These are phyloP conservation scores for Ceratocystis albifundus DNA, from an alignment of 2,329 filamentous ascomycete species.

Conservation along the genomic window DNA sequence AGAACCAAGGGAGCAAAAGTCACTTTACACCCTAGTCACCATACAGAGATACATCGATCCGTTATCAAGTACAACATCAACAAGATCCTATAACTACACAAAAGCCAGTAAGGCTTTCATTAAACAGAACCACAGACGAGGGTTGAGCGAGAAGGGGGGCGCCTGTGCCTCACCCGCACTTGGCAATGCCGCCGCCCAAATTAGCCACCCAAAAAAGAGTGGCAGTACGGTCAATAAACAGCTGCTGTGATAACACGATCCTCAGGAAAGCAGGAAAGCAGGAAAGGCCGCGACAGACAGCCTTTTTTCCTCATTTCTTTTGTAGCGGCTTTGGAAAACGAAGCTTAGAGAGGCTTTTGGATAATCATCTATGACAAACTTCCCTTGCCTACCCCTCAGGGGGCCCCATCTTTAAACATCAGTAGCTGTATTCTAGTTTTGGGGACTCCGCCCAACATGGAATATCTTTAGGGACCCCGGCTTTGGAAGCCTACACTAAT, in stretches of 20 bases:
- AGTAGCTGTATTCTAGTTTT: no score
- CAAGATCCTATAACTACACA: no score
- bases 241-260: neutral
- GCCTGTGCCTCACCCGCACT: conserved; percentile 10
- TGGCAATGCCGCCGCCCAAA: neutral
- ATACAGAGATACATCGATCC: neutral
- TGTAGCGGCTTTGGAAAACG: no score
- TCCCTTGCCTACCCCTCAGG: no score
- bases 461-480: neutral
- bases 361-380: no score
- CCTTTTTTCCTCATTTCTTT: neutral
- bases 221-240: no score
- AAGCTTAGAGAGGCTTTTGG: no score
- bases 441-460: neutral
- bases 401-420: no score
- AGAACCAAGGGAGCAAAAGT: neutral
- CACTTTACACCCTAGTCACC: neutral
- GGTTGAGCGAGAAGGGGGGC: neutral
- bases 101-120: neutral
- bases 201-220: neutral
- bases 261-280: neutral
- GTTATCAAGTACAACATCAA: neutral
- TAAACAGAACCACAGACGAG: conserved; percentile 4
- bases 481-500: neutral
- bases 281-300: neutral